A percentile compares a stretch with the other conserved stretches of the same genome.
phyloP scores from a whole-genome alignment of 805 yeast species.

The Barnettozyma californica region DNA sequence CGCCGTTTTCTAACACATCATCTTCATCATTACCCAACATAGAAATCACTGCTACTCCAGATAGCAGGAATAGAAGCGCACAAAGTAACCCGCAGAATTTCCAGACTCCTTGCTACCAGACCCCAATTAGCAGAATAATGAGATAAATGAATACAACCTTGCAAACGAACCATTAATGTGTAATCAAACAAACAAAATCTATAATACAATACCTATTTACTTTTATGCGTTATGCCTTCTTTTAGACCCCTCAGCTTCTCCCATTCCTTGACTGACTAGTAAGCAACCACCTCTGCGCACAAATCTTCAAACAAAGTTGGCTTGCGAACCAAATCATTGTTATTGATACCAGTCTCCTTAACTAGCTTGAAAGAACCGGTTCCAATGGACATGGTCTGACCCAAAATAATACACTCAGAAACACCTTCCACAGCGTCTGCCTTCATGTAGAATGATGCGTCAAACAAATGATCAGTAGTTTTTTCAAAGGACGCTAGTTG shows the following conservation, averaged over 20 bases:
- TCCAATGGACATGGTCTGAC: constrained; percentile 97
- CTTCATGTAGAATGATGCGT: constrained; percentile 97
- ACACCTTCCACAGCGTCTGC: constrained; percentile 95
- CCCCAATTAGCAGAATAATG: constrained; percentile 22
- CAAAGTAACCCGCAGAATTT: constrained; percentile 15
- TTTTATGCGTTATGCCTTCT: neutral
- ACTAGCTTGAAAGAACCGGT: constrained; percentile 93
- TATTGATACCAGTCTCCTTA: constrained; percentile 44
- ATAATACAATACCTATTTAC: constrained; percentile 6
- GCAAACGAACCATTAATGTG: neutral
- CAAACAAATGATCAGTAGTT: constrained; percentile 96
- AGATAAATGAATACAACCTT: constrained; percentile 13
- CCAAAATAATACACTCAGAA: constrained; percentile 93
- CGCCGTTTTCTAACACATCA: constrained; percentile 6
- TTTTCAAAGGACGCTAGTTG: constrained; percentile 97
- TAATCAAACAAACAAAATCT: neutral
- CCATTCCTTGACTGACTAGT: neutral
- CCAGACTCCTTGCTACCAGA: constrained; percentile 18
- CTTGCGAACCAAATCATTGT: constrained; percentile 38
- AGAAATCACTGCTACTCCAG: constrained; percentile 22
- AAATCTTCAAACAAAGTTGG: constrained; percentile 43
- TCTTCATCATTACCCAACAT: constrained; percentile 5
- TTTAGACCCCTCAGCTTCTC: neutral
- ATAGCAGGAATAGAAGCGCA: constrained; percentile 15
- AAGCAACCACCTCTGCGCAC: constrained; percentile 15